phyloP scores from a whole-genome alignment of 371 early-diverging fungal genomes.

The Dichotomocladium elegans region DNA sequence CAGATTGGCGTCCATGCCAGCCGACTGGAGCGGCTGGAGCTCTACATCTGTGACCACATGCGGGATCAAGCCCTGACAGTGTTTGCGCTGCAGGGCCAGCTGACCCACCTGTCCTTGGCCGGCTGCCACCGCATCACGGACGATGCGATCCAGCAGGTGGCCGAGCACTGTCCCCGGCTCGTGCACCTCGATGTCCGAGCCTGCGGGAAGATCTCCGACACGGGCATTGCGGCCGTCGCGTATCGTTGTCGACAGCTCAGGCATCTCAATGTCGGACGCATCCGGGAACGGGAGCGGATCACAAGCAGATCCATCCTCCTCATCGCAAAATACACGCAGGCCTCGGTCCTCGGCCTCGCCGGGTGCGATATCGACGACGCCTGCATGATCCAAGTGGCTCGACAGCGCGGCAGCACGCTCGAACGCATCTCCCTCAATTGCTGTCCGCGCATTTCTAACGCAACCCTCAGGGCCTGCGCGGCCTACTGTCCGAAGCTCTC shows the following conservation, averaged over 20 bases:
- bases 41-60: conserved; percentile 39
- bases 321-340: conserved; percentile 46
- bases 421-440: conserved; percentile 57
- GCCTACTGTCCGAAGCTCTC: conserved; percentile 48
- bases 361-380: conserved; percentile 57
- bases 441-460: conserved; percentile 46
- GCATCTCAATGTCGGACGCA: conserved; percentile 56
- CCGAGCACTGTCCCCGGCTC: conserved; percentile 36
- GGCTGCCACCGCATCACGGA: conserved; percentile 56
- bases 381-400: conserved; percentile 44
- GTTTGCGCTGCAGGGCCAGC: conserved; percentile 17
- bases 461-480: conserved; percentile 41
- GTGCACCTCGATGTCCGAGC: conserved; percentile 55
- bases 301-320: conserved; percentile 43
- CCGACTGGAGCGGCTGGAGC: conserved; percentile 26
- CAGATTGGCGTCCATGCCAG: conserved; percentile 21
- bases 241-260: conserved; percentile 40
- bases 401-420: conserved; percentile 29
- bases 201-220: conserved; percentile 52
- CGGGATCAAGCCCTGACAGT: conserved; percentile 18
- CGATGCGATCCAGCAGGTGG: conserved; percentile 34
- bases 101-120: conserved; percentile 48
- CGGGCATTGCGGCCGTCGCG: conserved; percentile 45
- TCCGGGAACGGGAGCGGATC: conserved; percentile 46
- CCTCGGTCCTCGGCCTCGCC: conserved; percentile 51